A percentile compares a stretch with the other conserved stretches of the same genome.
Evolutionary conservation across 352 stramenopile genomes (phyloP).

Genomic region (Phytophthora pluvialis): DNA sequence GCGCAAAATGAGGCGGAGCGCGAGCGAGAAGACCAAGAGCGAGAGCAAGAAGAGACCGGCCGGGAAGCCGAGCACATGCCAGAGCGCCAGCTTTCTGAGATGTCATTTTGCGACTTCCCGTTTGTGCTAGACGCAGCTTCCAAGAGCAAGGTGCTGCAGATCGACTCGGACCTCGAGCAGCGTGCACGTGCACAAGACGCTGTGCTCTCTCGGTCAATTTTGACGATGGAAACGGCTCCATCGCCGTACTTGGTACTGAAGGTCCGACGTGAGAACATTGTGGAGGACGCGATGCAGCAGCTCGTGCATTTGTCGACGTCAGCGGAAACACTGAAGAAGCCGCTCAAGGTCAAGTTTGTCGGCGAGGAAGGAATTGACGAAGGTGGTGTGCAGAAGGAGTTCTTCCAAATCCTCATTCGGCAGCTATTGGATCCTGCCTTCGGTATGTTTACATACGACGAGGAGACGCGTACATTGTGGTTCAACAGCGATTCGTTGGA

Average conservation of each 20-base stretch:
- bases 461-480: constrained; percentile 74
- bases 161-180: constrained; percentile 81
- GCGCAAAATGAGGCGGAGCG: constrained; percentile 24
- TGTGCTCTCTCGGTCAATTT: constrained; percentile 46
- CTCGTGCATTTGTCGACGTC: constrained; percentile 59
- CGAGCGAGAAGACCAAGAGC: constrained; percentile 25
- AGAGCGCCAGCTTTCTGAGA: constrained; percentile 70
- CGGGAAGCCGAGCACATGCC: constrained; percentile 31
- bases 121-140: constrained; percentile 82
- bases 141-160: constrained; percentile 79
- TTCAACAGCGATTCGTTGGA: constrained; percentile 88
- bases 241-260: constrained; percentile 71
- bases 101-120: constrained; percentile 85
- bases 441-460: constrained; percentile 83
- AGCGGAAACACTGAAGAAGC: constrained; percentile 76
- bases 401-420: constrained; percentile 84
- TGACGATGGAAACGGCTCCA: constrained; percentile 31
- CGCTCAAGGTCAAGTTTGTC: constrained; percentile 86
- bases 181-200: constrained; percentile 62
- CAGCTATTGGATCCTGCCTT: constrained; percentile 77
- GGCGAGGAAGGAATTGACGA: constrained; percentile 85
- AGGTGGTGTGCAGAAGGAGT: constrained; percentile 83
- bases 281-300: constrained; percentile 78
- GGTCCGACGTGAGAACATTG: constrained; percentile 75
- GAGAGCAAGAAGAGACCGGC: constrained; percentile 21